Base-by-base conservation (phyloP, 73 alveolate genomes). In the Stentor coeruleus region DNA sequence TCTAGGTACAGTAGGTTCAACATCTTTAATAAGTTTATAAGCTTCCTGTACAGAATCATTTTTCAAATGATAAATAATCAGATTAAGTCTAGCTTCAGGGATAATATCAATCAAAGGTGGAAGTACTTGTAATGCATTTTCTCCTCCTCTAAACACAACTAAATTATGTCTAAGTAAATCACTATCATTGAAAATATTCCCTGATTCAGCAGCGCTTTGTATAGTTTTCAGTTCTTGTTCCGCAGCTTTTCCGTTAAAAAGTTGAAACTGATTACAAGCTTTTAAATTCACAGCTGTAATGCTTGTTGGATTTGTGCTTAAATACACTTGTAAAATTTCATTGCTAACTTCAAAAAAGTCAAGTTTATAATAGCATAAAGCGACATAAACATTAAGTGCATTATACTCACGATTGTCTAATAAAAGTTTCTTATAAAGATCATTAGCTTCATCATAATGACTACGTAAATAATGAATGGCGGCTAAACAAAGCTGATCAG, bases 251-350 rank as follows among this genome's bases (percentile, higher is more conserved):
- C 99, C 99, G 74, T 95, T 95, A 84, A 91, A 96, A 33, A 96
- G 95, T 77, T 96, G 94, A 93, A 90, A 97, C 90, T 97, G 98
- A 75, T 96, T 96, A 84, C 99, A 96, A n/a, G 99, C 99, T 86
- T 97, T 97, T 42, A 97, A 91, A 91, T 97, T 97, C 59, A 93
- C 96, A 6, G 98, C 99, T 0, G 92, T 93, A 40, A 96, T 89
- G 74, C 92, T 84, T 0, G 57, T 87, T 15, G 98, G 97, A 81
- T 86, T 59, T 30, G 86, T 91, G 57, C 93, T 91, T 31, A 95
- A 84, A 83, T 97, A 95, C 31, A 91, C 93, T 26, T 93, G 95
- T 57, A 97, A 90, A 60, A 96, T 93, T 74, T 96, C 99, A 3
- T 96, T 89, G 20, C 97, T 90, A 14, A 97, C 99, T 81, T 97